phyloP scores from a whole-genome alignment of 768 basidiomycete species.

The Tylopilus rubrobrunneus region DNA sequence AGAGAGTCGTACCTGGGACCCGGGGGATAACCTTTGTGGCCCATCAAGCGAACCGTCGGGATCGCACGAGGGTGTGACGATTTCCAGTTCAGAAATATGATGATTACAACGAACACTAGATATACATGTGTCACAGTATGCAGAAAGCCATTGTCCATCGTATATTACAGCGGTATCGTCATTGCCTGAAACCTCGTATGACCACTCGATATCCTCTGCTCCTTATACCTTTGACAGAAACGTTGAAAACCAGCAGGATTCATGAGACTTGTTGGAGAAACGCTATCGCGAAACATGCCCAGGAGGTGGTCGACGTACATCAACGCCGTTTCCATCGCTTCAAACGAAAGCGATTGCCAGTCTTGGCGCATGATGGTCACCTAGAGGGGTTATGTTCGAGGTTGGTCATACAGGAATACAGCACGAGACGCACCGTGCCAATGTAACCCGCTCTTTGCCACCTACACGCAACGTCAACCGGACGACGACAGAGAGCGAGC shows the following conservation, averaged over 20 bases:
- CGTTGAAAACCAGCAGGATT: constrained; percentile 23
- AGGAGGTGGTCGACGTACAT: constrained; percentile 34
- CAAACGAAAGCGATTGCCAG: constrained; percentile 20
- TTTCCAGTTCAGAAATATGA: no score
- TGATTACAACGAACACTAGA: not conserved
- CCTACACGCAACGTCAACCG: constrained; percentile 3
- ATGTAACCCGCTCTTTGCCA: constrained; percentile 25
- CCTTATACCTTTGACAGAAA: constrained; percentile 23
- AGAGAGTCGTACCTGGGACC: no score
- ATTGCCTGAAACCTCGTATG: constrained; percentile 12
- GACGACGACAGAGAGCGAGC: not conserved
- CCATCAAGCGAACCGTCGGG: not conserved
- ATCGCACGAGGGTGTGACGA: not conserved
- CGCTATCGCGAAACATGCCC: constrained; percentile 25
- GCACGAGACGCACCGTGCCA: constrained; percentile 19
- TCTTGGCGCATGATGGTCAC: constrained; percentile 28
- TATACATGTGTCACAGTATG: not conserved
- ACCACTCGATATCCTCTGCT: constrained; percentile 12
- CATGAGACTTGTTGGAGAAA: constrained; percentile 10
- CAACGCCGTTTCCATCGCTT: constrained; percentile 27
- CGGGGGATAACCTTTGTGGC: not conserved
- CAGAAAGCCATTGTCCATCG: not conserved
- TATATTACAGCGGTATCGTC: constrained; percentile 19
- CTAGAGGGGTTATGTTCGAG: constrained; percentile 3
- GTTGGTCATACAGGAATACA: no score